A percentile compares a stretch with the other conserved stretches of the same genome.
Evolutionary conservation across 73 alveolate genomes (phyloP).

Genomic region (Tetrahymena elliotti): DNA sequence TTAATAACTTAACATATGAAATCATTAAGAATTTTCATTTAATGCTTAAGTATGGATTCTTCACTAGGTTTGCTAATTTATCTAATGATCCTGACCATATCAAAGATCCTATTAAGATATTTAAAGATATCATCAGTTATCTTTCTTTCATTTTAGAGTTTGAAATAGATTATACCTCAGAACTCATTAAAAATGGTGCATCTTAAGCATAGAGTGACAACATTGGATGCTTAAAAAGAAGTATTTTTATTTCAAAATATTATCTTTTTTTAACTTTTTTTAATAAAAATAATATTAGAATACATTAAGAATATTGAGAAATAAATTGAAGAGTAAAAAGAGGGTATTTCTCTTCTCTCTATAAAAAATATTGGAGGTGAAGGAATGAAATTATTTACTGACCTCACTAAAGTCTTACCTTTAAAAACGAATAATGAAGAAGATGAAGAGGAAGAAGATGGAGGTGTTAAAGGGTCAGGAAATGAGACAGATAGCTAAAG

Average conservation of each 20-base stretch:
- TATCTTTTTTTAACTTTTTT: neutral
- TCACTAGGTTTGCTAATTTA: neutral
- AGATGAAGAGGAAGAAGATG: neutral
- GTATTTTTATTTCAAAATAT: neutral
- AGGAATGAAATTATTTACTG: neutral
- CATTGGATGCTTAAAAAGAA: neutral
- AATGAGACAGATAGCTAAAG: neutral
- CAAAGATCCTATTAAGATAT: neutral
- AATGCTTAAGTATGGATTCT: conserved; percentile 32
- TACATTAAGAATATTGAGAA: neutral
- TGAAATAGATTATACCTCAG: conserved; percentile 28
- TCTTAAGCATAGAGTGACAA: neutral
- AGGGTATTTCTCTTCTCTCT: neutral
- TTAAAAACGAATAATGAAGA: neutral
- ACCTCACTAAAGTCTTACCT: neutral
- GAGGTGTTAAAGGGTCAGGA: neutral
- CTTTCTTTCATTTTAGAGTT: conserved; percentile 19
- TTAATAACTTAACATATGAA: conserved; percentile 23
- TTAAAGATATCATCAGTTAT: conserved; percentile 10
- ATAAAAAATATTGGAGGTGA: neutral
- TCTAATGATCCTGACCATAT: neutral
- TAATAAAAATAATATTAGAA: neutral
- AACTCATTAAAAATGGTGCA: neutral
- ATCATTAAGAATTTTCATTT: conserved; percentile 4
- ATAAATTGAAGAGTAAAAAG: neutral